These are phyloP conservation scores for Posidonia australis DNA, from an alignment of 106 monocot species.

Conservation along the genomic window DNA sequence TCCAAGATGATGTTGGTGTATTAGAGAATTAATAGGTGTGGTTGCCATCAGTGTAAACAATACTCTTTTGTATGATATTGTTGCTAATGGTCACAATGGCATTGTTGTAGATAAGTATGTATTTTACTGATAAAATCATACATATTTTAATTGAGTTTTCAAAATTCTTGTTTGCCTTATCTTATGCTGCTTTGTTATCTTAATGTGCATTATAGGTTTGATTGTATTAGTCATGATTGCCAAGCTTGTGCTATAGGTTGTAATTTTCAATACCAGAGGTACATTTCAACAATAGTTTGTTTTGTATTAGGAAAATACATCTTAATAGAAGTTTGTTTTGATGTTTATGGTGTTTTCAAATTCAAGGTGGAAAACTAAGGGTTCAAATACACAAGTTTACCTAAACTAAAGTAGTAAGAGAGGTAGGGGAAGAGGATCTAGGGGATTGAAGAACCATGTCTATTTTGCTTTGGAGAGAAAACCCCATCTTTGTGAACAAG, in stretches of 20 bases:
- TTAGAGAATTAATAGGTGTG: too few relatives aligned
- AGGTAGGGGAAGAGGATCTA: too few relatives aligned
- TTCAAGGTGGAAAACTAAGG: too few relatives aligned
- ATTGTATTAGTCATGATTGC: constrained; percentile 81
- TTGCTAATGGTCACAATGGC: constrained; percentile 96
- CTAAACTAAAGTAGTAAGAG: too few relatives aligned
- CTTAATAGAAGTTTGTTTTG: too few relatives aligned
- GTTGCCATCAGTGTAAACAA: too few relatives aligned
- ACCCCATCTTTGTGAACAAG: too few relatives aligned
- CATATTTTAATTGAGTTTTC: neutral
- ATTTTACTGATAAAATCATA: neutral
- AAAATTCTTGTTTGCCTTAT: neutral
- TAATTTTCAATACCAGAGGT: constrained; percentile 88
- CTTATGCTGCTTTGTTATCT: constrained; percentile 2
- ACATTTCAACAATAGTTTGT: neutral
- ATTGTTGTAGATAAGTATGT: constrained; percentile 94
- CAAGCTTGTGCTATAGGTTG: constrained; percentile 91
- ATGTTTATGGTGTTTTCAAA: too few relatives aligned
- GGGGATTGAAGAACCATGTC: too few relatives aligned
- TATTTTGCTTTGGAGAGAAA: too few relatives aligned
- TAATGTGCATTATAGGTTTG: constrained; percentile 48
- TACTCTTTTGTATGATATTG: constrained; percentile 97
- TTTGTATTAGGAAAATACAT: neutral
- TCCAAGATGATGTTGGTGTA: too few relatives aligned
- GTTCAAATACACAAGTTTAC: too few relatives aligned